Conservation (phyloP, 768 basidiomycete species). For the Suillus cothurnatus region DNA sequence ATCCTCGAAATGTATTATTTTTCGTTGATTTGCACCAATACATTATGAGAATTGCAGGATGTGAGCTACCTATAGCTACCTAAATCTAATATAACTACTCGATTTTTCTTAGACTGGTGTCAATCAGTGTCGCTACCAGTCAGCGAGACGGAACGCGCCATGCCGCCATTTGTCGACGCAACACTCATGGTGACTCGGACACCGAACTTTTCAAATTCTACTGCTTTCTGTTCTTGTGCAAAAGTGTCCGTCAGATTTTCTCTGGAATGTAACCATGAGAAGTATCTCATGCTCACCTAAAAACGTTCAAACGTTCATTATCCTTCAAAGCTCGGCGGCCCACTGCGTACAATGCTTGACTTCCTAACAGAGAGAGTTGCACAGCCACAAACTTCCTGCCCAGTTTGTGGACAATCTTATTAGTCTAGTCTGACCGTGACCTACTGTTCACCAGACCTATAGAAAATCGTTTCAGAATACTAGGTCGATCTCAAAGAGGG, state of each 20-base stretch:
- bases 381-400: slow-evolving; percentile 2
- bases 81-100: not conserved
- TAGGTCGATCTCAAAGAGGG: not conserved
- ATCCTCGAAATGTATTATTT: not conserved
- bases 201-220: not conserved
- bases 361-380: too few species aligned
- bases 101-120: not conserved
- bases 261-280: not conserved
- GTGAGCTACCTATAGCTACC: not conserved
- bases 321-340: not conserved
- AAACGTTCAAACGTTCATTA: not conserved
- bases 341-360: too few species aligned
- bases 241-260: not conserved
- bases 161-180: not conserved
- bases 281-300: not conserved
- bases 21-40: not conserved
- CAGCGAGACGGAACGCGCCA: not conserved
- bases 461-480: not conserved
- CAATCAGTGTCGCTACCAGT: not conserved
- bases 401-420: not conserved
- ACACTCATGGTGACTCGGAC: not conserved
- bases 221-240: not conserved
- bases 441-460: not conserved
- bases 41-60: not conserved
- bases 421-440: not conserved